Percentiles rank a stretch among this genome's conserved stretches.
phyloP scores from a whole-genome alignment of 345 rosid genomes.

The Laguncularia racemosa region DNA sequence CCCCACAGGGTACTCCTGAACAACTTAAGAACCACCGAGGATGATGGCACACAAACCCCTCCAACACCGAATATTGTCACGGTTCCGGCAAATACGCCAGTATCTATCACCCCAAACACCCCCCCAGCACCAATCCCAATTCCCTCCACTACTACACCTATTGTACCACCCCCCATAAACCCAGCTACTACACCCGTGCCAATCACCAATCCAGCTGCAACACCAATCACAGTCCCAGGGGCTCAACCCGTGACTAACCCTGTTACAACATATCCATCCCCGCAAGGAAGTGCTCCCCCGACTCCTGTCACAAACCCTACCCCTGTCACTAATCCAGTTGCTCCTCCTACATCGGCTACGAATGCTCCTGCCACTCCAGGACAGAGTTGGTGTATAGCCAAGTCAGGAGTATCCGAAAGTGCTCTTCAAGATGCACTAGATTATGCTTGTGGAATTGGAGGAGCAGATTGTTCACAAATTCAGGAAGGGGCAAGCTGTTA shows the following conservation, averaged over 20 bases:
- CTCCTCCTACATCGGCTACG: conserved; percentile 47
- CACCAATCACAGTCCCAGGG: conserved; percentile 47
- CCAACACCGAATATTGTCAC: conserved; percentile 56
- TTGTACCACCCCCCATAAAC: conserved; percentile 3
- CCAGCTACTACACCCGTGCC: conserved; percentile 17
- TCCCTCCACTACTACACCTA: conserved; percentile 8
- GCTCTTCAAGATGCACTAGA: conserved; percentile 72
- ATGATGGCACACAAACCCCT: conserved; percentile 28
- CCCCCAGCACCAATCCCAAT: conserved; percentile 33
- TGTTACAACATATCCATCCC: conserved; percentile 57
- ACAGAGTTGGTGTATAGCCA: conserved; percentile 90
- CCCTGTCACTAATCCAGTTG: conserved; percentile 30
- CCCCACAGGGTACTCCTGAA: conserved; percentile 26
- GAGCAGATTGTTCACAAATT: conserved; percentile 81
- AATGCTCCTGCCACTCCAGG: conserved; percentile 63
- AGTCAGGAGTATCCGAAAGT: conserved; percentile 44
- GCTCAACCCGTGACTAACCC: conserved; percentile 57
- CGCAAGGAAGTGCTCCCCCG: conserved; percentile 36
- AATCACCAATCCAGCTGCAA: conserved; percentile 28
- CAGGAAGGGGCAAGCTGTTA: conserved; percentile 84
- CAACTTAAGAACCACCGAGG: conserved; percentile 17
- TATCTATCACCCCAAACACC: conserved; percentile 30
- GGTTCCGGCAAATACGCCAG: conserved; percentile 38
- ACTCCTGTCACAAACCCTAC: conserved; percentile 32
- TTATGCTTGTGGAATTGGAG: conserved; percentile 88